These are phyloP conservation scores for Aspergillus sp. DNA, from an alignment of 2,329 filamentous ascomycete species.

Conservation along the genomic window DNA sequence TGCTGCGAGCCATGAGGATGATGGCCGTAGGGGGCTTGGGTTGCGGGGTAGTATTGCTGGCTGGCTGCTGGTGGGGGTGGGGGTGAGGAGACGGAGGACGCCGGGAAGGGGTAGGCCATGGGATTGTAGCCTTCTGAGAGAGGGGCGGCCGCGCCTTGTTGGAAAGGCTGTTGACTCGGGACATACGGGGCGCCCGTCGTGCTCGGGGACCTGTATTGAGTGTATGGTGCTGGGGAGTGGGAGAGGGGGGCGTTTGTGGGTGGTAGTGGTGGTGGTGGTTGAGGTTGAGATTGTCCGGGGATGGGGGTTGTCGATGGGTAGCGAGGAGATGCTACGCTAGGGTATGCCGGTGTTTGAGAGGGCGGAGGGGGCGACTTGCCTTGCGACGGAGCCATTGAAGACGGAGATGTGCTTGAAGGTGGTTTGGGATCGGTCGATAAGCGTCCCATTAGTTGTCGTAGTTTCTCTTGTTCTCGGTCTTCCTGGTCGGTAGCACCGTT, in stretches of 20 bases:
- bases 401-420: slow-evolving; percentile 23
- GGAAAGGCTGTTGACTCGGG: slow-evolving; percentile 28
- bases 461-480: slow-evolving; percentile 74
- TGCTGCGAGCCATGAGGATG: slow-evolving; percentile 17
- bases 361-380: slow-evolving; percentile 33
- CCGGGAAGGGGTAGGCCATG: slow-evolving; percentile 42
- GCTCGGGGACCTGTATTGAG: slow-evolving; percentile 21
- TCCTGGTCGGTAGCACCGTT: slow-evolving; percentile 53
- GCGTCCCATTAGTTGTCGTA: slow-evolving; percentile 86
- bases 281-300: slow-evolving; percentile 11
- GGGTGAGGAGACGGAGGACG: slow-evolving; percentile 34
- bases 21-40: slow-evolving; percentile 28
- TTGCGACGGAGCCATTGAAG: slow-evolving; percentile 38
- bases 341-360: slow-evolving; percentile 25
- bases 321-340: slow-evolving; percentile 25
- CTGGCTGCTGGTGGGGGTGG: slow-evolving; percentile 28
- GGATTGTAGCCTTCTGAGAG: slow-evolving; percentile 42
- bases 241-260: slow-evolving; percentile 19
- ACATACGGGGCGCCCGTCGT: slow-evolving; percentile 6
- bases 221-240: slow-evolving; percentile 30
- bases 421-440: slow-evolving; percentile 67
- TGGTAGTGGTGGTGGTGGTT: background rate
- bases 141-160: slow-evolving; percentile 35
- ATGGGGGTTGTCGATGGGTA: slow-evolving; percentile 22
- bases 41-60: slow-evolving; percentile 31